Evolutionary conservation across 768 basidiomycete genomes (phyloP), one percentile per base, ranked within the genome.

Genomic region (Boletus eberwhitei): DNA sequence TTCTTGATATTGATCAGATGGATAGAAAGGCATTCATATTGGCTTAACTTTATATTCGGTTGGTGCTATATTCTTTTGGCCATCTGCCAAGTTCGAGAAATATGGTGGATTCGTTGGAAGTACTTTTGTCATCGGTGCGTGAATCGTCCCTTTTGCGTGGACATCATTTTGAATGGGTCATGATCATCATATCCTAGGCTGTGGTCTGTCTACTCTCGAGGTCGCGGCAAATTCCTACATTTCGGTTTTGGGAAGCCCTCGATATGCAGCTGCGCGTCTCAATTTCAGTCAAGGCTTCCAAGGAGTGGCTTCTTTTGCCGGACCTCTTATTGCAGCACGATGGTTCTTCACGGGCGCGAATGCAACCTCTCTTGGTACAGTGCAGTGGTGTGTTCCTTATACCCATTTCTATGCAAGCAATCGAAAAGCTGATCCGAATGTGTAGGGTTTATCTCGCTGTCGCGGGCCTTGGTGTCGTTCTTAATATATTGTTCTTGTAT

Each of bases 201-300:
- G 84, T 58, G 89, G 89, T 38, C 77, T 90, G 8, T 75, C 81
- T 11, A 79, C 82, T 31, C 74, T 87, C 41, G 85, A 87, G 69
- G 86, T 87, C 17, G 83, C 87, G 1, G 88, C 88, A 40, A 90
- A 90, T 71, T 87, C 87, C n/a, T 88, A 90, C 70, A 86, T 89
- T 58, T 71, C 86, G 17, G 84, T 88, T 35, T 72, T 88, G 47
- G 85, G 86, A 41, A 74, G 80, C 4, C 84, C 83, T 26, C 82
- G 83, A 61, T 84, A 85, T 66, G 87, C 87, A 45, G 86, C 87
- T 14, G 83, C 86, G 62, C 79, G 88, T 29, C 77, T 91, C 48
- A 89, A 88, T 67, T 87, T 90, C 68, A 86, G 86, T 55, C 89
- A 90, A 71, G 85, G 86, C 5, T 88, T 87, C 74, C 86, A 88